These are phyloP conservation scores for Exophiala phaeomuriformis DNA, from an alignment of 2,329 filamentous ascomycete genomes.

Conservation along the genomic window DNA sequence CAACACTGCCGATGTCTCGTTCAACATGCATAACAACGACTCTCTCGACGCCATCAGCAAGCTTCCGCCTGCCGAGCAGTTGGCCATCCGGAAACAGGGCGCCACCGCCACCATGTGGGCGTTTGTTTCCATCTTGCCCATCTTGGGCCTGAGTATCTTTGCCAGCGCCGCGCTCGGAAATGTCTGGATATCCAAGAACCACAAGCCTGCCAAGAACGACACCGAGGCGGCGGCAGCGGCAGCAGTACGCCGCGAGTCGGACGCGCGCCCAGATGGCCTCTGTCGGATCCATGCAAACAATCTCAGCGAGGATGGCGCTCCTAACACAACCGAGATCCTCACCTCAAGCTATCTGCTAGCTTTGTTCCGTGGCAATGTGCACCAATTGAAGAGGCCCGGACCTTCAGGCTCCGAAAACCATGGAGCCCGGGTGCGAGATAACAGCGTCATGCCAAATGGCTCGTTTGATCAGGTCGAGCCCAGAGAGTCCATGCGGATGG, in stretches of 20 bases:
- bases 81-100: conserved; percentile 38
- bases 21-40: conserved; percentile 32
- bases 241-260: background rate
- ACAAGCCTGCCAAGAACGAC: conserved; percentile 7
- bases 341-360: conserved; percentile 16
- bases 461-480: background rate
- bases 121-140: conserved; percentile 54
- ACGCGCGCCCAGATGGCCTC: conserved; percentile 1
- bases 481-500: background rate
- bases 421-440: background rate
- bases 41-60: conserved; percentile 35
- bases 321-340: conserved; percentile 10
- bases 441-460: background rate
- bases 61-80: conserved; percentile 33
- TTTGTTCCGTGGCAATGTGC: conserved; percentile 11
- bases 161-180: conserved; percentile 45
- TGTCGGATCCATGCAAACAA: conserved; percentile 12
- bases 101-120: conserved; percentile 58
- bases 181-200: conserved; percentile 42
- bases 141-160: conserved; percentile 47
- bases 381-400: conserved; percentile 11
- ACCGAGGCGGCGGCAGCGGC: background rate
- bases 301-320: background rate
- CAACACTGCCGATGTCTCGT: background rate
- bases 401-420: background rate